These are phyloP conservation scores for Blastobotrys peoriensis DNA, from an alignment of 805 yeast genomes.

Conservation along the genomic window DNA sequence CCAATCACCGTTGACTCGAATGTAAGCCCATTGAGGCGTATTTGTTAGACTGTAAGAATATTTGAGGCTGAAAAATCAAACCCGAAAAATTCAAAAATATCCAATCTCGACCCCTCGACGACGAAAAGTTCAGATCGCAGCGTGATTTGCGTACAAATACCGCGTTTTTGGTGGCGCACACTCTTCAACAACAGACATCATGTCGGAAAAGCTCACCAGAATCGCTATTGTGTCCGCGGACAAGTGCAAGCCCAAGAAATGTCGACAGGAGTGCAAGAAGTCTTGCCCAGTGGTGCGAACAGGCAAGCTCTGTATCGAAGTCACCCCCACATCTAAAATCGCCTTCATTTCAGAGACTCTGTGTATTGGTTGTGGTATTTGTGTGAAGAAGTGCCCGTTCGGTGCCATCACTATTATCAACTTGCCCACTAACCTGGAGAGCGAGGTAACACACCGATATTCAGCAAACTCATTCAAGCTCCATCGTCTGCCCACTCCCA, in stretches of 20 bases:
- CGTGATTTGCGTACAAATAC: too few species aligned
- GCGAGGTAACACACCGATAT: constrained; percentile 92
- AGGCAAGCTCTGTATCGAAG: constrained; percentile 97
- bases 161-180: too few species aligned
- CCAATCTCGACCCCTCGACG: too few species aligned
- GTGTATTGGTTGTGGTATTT: constrained; percentile 99
- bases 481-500: constrained; percentile 95
- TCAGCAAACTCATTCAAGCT: constrained; percentile 96
- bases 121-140: too few species aligned
- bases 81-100: background rate
- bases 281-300: constrained; percentile 98
- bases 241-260: constrained; percentile 96
- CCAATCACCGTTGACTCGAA: background rate
- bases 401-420: constrained; percentile 95
- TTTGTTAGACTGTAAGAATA: background rate
- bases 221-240: constrained; percentile 93
- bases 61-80: background rate
- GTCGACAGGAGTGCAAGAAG: constrained; percentile 97
- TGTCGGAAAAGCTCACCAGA: constrained; percentile 37
- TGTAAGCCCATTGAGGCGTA: background rate
- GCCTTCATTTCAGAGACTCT: constrained; percentile 90
- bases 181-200: too few species aligned
- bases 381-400: constrained; percentile 97
- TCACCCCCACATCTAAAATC: constrained; percentile 80
- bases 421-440: constrained; percentile 89